Base-by-base conservation (phyloP, 108 stramenopile species). In the Cyclotella cryptica region DNA sequence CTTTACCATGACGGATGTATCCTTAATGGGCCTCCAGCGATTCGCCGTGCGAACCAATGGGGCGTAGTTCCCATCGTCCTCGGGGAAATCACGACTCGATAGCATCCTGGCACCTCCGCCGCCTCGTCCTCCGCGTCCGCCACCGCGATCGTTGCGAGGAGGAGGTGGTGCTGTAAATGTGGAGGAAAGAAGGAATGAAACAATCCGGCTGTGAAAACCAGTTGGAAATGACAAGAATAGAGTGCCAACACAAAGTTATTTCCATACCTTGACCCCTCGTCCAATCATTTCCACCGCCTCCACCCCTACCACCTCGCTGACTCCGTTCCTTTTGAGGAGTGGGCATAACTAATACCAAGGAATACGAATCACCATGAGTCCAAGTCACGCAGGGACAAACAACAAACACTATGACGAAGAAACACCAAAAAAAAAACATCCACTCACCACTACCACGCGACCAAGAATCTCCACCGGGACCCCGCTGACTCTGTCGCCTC, bases 1-100 rank as follows among this genome's bases (percentile, higher is more conserved):
- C 54, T 84, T 85, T 35, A 79, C 90, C 62, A 90, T 69, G 30
- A 79, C 75, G 17, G 88, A 85, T 2, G 84, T 81, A 75, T 88
- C 83, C 81, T 91, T 90, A 47, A 69, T 60, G 0, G 94, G 94
- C 55, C 80, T 75, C 94, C 94, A 95, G 6, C 89, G 84, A 72
- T 93, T 93, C 19, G 78, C 84, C 12, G 87, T 84, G 57, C 88
- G 86, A 47, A 81, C 72, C 10, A 95, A 72, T 0, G 90, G 91
- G 30, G 61, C 85, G 27, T 89, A 88, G 35, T 88, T 85, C 27
- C 77, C 84, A 72, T 89, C 88, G 71, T 78, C 54, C 4, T 74
- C 66, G 24, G 47, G 52, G 41, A 41, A 46, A 49, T 65, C 51
- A 15, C 30, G 75, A n/a, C 21, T 21, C 26, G 43, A 35, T 52